Evolutionary conservation across 2,329 filamentous ascomycete genomes (phyloP), one percentile per base, ranked within the genome.

Genomic region (Juglanconis sp.): DNA sequence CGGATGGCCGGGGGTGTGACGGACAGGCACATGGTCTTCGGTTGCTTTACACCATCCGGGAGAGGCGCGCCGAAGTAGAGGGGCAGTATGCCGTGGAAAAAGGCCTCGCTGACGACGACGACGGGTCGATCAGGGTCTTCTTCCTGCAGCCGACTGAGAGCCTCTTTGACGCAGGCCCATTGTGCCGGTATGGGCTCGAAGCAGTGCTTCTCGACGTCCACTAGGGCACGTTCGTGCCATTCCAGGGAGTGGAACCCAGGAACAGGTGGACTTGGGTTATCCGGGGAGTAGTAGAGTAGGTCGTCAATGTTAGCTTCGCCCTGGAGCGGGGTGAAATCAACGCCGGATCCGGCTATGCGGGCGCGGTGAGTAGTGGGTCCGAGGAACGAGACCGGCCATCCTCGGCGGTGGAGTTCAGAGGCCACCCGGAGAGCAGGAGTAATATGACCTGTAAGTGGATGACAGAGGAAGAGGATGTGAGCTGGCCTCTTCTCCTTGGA

Each of bases 381-480:
- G 1, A 77, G 69, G 64, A 75, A 75, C 48, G 66, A 71, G 35
- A 72, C 68, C 3, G 64, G 59, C 71, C 71, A 75, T 44, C 68
- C 70, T 3, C 68, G 70, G 17, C 65, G 50, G 36, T 56, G 62
- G 34, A 77, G 69, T 17, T 65, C 68, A 3, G 62, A 61, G n/a
- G 73, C 70, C 48, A 76, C 70, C 47, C 73, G 71, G 46, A 74
- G 57, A 44, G 73, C 64, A 0, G 74, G 75, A 0, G 70, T 70
- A 24, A 77, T 62, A 60, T 77, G 75, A 7, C 75, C 75, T 7
- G 72, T 73, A 32, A 76, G 66, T 1, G 71, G 66, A 56, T 76
- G 73, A 58, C 70, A 70, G 46, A 70, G 65, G 57, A 76, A 70
- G 17, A 76, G 67, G 54, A 76, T 36, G 24, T 63, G 61, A 13